These are phyloP conservation scores for Nakaseomyces delphensis DNA, from an alignment of 1,139 yeast species.

Conservation along the genomic window DNA sequence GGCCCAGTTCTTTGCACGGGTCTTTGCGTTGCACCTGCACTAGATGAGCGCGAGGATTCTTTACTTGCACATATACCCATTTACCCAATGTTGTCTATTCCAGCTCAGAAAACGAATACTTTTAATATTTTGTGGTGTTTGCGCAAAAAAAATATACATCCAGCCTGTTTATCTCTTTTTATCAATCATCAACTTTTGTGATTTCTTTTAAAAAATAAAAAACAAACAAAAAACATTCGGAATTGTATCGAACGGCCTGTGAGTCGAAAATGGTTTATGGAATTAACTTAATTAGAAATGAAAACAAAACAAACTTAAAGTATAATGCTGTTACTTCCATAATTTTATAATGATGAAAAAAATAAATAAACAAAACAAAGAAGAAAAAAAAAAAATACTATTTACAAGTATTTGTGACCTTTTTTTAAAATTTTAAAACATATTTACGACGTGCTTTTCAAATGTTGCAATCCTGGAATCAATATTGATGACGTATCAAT, in stretches of 20 bases:
- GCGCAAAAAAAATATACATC: background rate
- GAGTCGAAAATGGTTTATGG: too few species aligned
- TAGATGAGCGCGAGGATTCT: slow-evolving; percentile 7
- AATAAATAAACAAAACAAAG: too few species aligned
- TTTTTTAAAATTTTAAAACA: too few species aligned
- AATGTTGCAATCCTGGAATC: slow-evolving; percentile 30
- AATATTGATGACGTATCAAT: slow-evolving; percentile 25
- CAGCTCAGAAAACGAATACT: too few species aligned
- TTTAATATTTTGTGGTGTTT: background rate
- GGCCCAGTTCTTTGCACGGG: slow-evolving; percentile 6
- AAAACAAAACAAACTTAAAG: background rate
- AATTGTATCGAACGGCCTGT: too few species aligned
- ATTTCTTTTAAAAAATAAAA: slow-evolving; percentile 12
- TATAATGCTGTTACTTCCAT: background rate
- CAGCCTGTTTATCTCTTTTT: background rate
- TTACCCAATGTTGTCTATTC: background rate
- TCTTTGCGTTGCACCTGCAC: background rate
- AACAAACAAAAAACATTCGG: background rate
- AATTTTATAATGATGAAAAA: too few species aligned
- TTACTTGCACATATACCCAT: slow-evolving; percentile 29
- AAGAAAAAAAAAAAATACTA: background rate
- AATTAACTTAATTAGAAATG: background rate
- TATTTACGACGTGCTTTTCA: slow-evolving; percentile 8
- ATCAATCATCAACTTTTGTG: slow-evolving; percentile 3
- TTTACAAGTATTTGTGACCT: background rate